Conservation (phyloP, 2,329 filamentous ascomycete species). For the Pyricularia sp. region DNA sequence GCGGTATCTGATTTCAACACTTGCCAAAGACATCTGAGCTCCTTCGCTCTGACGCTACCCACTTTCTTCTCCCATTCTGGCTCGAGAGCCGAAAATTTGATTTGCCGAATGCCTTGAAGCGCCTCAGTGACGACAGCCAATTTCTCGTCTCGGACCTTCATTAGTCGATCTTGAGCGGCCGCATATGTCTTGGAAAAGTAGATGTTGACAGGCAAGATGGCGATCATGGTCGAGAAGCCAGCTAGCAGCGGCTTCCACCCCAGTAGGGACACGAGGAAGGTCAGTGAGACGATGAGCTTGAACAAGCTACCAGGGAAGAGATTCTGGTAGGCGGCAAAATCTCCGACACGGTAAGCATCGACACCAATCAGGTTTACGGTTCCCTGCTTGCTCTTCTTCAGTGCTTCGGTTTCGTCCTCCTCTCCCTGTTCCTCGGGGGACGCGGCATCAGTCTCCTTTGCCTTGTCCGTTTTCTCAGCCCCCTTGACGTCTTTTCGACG, state of each 20-base stretch:
- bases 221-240: constrained; percentile 53
- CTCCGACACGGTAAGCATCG: constrained; percentile 58
- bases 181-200: constrained; percentile 57
- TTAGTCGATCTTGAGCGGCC: constrained; percentile 56
- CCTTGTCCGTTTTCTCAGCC: constrained; percentile 35
- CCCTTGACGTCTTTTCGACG: constrained; percentile 69
- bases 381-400: constrained; percentile 51
- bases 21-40: constrained; percentile 57
- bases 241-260: constrained; percentile 61
- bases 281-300: constrained; percentile 56
- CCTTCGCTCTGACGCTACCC: constrained; percentile 51
- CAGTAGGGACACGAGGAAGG: constrained; percentile 58
- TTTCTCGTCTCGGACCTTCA: constrained; percentile 69
- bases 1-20: constrained; percentile 55
- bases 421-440: constrained; percentile 26
- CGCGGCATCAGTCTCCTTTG: constrained; percentile 20
- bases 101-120: constrained; percentile 70
- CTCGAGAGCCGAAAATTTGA: constrained; percentile 76
- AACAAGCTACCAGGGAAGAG: constrained; percentile 52
- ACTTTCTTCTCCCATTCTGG: constrained; percentile 67
- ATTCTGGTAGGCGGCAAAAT: constrained; percentile 59
- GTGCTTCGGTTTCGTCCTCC: constrained; percentile 33
- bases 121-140: constrained; percentile 69
- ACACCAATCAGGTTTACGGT: constrained; percentile 75
- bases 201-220: constrained; percentile 61